Conservation (phyloP, 208 protist species). For the Leishmania amazonensis region DNA sequence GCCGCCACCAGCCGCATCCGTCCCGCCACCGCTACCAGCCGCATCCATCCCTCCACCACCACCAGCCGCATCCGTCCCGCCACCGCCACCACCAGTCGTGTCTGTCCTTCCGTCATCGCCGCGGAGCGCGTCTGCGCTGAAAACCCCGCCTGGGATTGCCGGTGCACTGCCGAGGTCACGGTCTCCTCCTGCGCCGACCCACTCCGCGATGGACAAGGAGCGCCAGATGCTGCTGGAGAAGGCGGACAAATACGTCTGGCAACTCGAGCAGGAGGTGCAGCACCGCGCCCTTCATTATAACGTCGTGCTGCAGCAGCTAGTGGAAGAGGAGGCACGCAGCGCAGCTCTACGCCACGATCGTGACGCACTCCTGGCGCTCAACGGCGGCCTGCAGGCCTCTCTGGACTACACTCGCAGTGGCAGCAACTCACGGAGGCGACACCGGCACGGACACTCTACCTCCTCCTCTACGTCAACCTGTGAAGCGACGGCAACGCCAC, state of each 20-base stretch:
- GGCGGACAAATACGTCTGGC: slow-evolving; percentile 57
- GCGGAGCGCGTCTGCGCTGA: slow-evolving; percentile 6
- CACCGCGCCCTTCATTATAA: slow-evolving; percentile 52
- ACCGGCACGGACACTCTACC: neutral
- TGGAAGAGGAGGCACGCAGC: slow-evolving; percentile 45
- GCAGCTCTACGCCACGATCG: slow-evolving; percentile 51
- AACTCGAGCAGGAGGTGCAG: slow-evolving; percentile 58
- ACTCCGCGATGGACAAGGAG: slow-evolving; percentile 28
- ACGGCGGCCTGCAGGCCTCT: slow-evolving; percentile 36
- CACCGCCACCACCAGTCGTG: neutral
- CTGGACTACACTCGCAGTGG: slow-evolving; percentile 15
- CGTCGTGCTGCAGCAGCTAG: slow-evolving; percentile 45
- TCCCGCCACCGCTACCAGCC: neutral
- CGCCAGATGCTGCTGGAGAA: slow-evolving; percentile 44
- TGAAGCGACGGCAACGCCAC: neutral
- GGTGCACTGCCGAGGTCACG: slow-evolving; percentile 4
- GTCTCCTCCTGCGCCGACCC: slow-evolving; percentile 1
- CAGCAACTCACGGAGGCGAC: neutral
- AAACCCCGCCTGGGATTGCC: neutral
- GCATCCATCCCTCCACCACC: neutral
- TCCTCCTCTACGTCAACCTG: neutral
- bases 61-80: slow-evolving; percentile 7
- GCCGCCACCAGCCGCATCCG: neutral
- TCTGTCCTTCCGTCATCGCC: neutral
- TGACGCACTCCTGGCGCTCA: slow-evolving; percentile 51